A percentile compares a stretch with the other conserved stretches of the same genome.
These are phyloP conservation scores for Chlorophyllum brunneum DNA, from an alignment of 768 basidiomycete genomes.

Conservation along the genomic window DNA sequence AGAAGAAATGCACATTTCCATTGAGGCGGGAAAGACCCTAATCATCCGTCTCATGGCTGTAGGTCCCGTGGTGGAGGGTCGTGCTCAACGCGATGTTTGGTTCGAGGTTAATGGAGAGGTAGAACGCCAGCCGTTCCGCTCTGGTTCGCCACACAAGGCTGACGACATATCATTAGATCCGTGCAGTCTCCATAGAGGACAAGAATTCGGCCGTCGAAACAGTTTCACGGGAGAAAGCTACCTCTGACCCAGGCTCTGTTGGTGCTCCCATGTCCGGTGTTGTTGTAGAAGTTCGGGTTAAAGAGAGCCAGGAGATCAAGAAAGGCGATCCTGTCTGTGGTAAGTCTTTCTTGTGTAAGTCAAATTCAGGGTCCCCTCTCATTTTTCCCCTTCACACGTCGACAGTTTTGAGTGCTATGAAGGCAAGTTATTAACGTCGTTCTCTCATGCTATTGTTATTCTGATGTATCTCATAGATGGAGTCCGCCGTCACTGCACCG, in stretches of 20 bases:
- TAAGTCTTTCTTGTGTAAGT: slow-evolving; percentile 36
- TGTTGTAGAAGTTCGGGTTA: slow-evolving; percentile 95
- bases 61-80: slow-evolving; percentile 88
- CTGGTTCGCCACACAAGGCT: slow-evolving; percentile 10
- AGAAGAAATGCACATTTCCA: slow-evolving; percentile 96
- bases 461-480: slow-evolving; percentile 64
- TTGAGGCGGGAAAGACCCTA: slow-evolving; percentile 95
- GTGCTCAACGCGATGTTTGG: slow-evolving; percentile 94
- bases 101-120: slow-evolving; percentile 98
- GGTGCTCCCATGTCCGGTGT: slow-evolving; percentile 98
- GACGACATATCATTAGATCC: slow-evolving; percentile 52
- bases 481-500: slow-evolving; percentile 93
- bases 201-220: slow-evolving; percentile 96
- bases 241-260: slow-evolving; percentile 91
- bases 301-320: slow-evolving; percentile 97
- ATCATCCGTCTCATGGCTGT: slow-evolving; percentile 95
- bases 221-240: slow-evolving; percentile 91
- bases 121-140: slow-evolving; percentile 20
- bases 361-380: slow-evolving; percentile 6
- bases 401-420: slow-evolving; percentile 93
- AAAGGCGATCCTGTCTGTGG: slow-evolving; percentile 95
- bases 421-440: slow-evolving; percentile 46
- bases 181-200: slow-evolving; percentile 94
- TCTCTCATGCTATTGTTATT: slow-evolving; percentile 13
- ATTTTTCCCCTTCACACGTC: slow-evolving; percentile 22